Conservation (phyloP, 1,284 basidiomycete genomes). For the Naganishia liquefaciens region DNA sequence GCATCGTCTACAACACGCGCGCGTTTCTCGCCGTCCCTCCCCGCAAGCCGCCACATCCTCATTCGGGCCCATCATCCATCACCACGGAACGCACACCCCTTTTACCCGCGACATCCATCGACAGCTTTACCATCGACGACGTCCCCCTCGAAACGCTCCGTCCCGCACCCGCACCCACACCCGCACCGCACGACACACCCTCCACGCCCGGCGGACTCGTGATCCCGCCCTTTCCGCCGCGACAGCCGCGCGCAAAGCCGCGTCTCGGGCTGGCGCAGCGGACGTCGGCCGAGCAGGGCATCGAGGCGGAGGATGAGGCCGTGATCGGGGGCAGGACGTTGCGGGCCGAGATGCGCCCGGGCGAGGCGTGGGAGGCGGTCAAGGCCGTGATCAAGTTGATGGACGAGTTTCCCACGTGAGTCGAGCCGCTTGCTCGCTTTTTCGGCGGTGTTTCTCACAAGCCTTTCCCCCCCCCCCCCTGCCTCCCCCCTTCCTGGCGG, state of each 20-base stretch:
- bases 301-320: slow-evolving; percentile 46
- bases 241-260: slow-evolving; percentile 1
- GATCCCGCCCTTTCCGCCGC: slow-evolving; percentile 73
- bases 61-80: slow-evolving; percentile 31
- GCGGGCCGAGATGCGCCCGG: slow-evolving; percentile 55
- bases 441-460: too few relatives aligned
- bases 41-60: slow-evolving; percentile 34
- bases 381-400: slow-evolving; percentile 65
- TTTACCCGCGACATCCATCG: slow-evolving; percentile 33
- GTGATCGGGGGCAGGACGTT: slow-evolving; percentile 60
- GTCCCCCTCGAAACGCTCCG: slow-evolving; percentile 45
- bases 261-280: not conserved
- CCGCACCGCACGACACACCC: slow-evolving; percentile 41
- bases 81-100: slow-evolving; percentile 29
- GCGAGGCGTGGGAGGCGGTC: slow-evolving; percentile 66
- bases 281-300: not conserved
- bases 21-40: slow-evolving; percentile 35
- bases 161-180: slow-evolving; percentile 25
- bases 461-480: too few relatives aligned
- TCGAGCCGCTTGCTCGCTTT: slow-evolving; percentile 11
- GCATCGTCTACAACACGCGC: slow-evolving; percentile 55
- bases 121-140: slow-evolving; percentile 50
- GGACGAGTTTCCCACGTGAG: slow-evolving; percentile 64
- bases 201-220: slow-evolving; percentile 65
- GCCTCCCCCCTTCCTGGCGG: not conserved